Evolutionary conservation across 2,329 filamentous ascomycete genomes (phyloP), one percentile per base, ranked within the genome.

Genomic region (Microdochium trichocladiopsis): DNA sequence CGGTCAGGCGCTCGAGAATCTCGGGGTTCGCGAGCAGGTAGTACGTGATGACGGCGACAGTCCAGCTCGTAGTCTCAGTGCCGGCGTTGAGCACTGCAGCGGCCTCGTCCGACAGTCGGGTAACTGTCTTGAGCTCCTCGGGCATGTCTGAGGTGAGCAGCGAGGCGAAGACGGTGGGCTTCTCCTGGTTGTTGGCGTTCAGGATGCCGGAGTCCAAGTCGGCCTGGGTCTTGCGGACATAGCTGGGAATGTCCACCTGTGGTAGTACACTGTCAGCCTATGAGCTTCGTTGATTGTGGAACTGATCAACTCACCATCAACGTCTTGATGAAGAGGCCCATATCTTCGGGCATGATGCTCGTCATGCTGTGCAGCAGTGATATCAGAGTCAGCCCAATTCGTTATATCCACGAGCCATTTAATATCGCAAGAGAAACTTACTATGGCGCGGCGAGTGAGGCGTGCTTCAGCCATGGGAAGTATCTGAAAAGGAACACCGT

Each of bases 81-180:
- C 66, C 67, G 14, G 64, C 66, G 6, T 60, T 64, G 2, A 66
- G 21, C n/a, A 63, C 21, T 3, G 52, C 25, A n/a, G 48, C 52
- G 3, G 55, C 62, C 47, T 63, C 62, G 8, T 53, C 56, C 2
- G 50, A n/a, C 1, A 61, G 49, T 8, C 57, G 50, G 3, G 57
- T 16, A 3, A 54, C 10, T 4, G 55, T 28, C 41, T 57, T 62
- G 33, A 60, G 52, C 9, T 50, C 16, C 3, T 53, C 49, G 16
- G 54, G 54, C 36, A 58, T 28, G 16, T 51, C 47, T 6, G 58
- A 55, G 33, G 54, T 49, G 1, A 63, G 43, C 11, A 64, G 14
- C 2, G 57, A 52, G 18, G 47, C 49, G 24, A 64, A 63, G n/a
- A 64, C 53, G 22, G 57, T 60, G 9, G 41, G 41, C 21, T 45